A percentile compares a stretch with the other conserved stretches of the same genome.
Evolutionary conservation across 306 rosid species (phyloP).

Genomic region (Astragalus glycyphyllos): DNA sequence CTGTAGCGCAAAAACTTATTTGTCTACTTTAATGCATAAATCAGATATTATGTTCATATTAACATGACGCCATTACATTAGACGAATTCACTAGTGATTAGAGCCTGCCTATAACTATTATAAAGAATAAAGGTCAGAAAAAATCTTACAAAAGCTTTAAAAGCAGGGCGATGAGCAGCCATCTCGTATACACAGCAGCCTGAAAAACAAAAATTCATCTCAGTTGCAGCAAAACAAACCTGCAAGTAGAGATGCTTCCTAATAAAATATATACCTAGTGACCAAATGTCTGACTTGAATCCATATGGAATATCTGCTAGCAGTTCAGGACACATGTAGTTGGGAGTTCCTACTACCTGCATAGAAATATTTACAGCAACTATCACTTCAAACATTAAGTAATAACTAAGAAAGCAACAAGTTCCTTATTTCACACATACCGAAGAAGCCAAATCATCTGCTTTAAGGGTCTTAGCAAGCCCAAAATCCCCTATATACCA

Average conservation of each 20-base stretch:
- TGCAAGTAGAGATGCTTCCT: slow-evolving; percentile 9
- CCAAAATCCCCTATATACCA: slow-evolving; percentile 85
- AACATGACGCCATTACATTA: slow-evolving; percentile 9
- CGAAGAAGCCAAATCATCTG: slow-evolving; percentile 97
- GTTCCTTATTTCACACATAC: slow-evolving; percentile 58
- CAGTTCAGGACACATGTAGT: slow-evolving; percentile 99
- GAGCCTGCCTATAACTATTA: slow-evolving; percentile 6
- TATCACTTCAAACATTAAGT: slow-evolving; percentile 23
- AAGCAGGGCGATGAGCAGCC: slow-evolving; percentile 99
- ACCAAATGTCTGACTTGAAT: slow-evolving; percentile 99
- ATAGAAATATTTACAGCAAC: slow-evolving; percentile 32
- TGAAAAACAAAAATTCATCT: slow-evolving; percentile 49
- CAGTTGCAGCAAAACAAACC: slow-evolving; percentile 43
- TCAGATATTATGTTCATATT: slow-evolving; percentile 23
- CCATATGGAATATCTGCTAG: slow-evolving; percentile 99
- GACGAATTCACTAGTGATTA: slow-evolving; percentile 1
- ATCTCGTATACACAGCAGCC: slow-evolving; percentile 99
- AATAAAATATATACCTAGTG: slow-evolving; percentile 73
- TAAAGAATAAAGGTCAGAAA: slow-evolving; percentile 35
- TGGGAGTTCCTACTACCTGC: slow-evolving; percentile 99
- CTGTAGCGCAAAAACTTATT: slow-evolving; percentile 14
- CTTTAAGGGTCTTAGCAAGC: slow-evolving; percentile 95
- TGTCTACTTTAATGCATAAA: slow-evolving; percentile 10
- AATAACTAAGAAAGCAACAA: slow-evolving; percentile 20
- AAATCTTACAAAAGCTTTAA: slow-evolving; percentile 94